A percentile compares a stretch with the other conserved stretches of the same genome.
phyloP scores from a whole-genome alignment of 768 basidiomycete species.

The Lactifluus echinatus region DNA sequence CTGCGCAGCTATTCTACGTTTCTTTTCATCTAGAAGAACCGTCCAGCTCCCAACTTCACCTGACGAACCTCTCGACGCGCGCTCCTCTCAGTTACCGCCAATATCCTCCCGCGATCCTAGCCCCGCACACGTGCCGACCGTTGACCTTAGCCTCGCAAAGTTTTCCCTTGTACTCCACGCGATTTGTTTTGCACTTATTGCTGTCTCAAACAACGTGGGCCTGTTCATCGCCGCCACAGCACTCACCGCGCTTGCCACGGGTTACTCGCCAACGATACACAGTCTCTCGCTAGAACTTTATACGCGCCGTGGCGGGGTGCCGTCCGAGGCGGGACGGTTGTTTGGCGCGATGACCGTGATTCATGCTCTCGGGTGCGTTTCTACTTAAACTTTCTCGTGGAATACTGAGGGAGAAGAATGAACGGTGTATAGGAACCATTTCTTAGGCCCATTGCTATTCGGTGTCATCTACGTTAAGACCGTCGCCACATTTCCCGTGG shows the following conservation, averaged over 20 bases:
- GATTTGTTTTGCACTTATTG: conserved; percentile 37
- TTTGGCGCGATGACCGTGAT: conserved; percentile 77
- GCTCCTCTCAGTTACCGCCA: not conserved
- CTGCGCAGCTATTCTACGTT: conserved; percentile 44
- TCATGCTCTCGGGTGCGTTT: conserved; percentile 51
- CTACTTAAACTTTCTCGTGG: not conserved
- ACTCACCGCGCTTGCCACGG: conserved; percentile 49
- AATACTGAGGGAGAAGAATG: not conserved
- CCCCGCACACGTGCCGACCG: conserved; percentile 29
- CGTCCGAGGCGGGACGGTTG: conserved; percentile 56
- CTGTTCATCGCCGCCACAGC: conserved; percentile 45
- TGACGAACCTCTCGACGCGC: conserved; percentile 22
- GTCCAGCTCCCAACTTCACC: conserved; percentile 24
- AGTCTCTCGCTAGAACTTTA: conserved; percentile 67
- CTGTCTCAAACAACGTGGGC: conserved; percentile 36
- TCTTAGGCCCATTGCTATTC: conserved; percentile 65
- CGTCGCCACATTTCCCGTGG: conserved; percentile 57
- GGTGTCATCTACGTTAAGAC: conserved; percentile 67
- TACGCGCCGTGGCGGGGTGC: conserved; percentile 35
- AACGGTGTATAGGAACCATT: conserved; percentile 36
- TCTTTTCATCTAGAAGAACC: conserved; percentile 38
- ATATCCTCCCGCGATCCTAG: conserved; percentile 4
- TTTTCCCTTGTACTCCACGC: conserved; percentile 37
- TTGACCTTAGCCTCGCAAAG: conserved; percentile 64
- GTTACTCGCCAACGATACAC: conserved; percentile 58